A percentile compares a stretch with the other conserved stretches of the same genome.
These are phyloP conservation scores for Elsinoe arachidis DNA, from an alignment of 2,329 filamentous ascomycete genomes.

Conservation along the genomic window DNA sequence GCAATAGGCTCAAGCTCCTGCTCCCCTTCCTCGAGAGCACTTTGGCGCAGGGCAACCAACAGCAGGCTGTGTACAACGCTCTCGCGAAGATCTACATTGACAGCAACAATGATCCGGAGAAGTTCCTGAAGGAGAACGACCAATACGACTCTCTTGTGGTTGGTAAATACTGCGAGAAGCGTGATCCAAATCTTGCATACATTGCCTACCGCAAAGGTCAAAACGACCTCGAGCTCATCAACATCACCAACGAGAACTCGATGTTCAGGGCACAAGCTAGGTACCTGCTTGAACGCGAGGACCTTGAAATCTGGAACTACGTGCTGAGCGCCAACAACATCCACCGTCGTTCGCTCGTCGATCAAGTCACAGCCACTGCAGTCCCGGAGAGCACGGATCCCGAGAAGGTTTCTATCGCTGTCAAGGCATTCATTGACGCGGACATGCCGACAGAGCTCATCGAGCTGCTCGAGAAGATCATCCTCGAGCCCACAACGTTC, in stretches of 20 bases:
- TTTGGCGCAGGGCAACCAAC: conserved; percentile 79
- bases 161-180: conserved; percentile 98
- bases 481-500: conserved; percentile 97
- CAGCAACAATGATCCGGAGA: conserved; percentile 95
- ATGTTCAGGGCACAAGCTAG: conserved; percentile 99
- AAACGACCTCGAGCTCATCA: conserved; percentile 94
- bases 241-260: conserved; percentile 97
- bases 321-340: conserved; percentile 94
- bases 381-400: conserved; percentile 89
- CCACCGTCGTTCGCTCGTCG: conserved; percentile 83
- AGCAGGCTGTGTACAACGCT: conserved; percentile 94
- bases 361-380: conserved; percentile 92
- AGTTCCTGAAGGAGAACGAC: conserved; percentile 95
- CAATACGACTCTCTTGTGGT: conserved; percentile 87
- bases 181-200: conserved; percentile 88
- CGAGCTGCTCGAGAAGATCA: conserved; percentile 97
- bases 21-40: conserved; percentile 93
- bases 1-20: conserved; percentile 90
- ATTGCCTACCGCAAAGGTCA: conserved; percentile 95
- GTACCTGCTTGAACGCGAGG: conserved; percentile 84
- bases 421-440: conserved; percentile 82
- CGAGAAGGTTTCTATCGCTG: conserved; percentile 87
- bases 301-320: conserved; percentile 86
- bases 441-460: conserved; percentile 92
- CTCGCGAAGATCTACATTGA: conserved; percentile 99